Percentiles rank a stretch among this genome's conserved stretches.
Evolutionary conservation across 129 eudicot genomes (phyloP).

Genomic region (Glebionis coronaria): DNA sequence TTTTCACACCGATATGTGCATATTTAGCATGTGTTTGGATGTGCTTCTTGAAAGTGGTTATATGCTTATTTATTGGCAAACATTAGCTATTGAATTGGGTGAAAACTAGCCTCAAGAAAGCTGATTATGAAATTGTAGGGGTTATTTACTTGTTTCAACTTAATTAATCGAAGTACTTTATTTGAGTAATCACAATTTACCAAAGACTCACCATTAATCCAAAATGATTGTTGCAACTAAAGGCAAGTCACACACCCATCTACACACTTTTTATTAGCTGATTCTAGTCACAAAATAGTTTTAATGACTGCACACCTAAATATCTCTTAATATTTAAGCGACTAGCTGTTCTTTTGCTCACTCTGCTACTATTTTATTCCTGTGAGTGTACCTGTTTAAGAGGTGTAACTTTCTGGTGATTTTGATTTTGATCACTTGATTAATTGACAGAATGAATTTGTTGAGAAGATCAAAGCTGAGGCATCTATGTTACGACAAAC

Average conservation of each 20-base stretch:
- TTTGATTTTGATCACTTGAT: conserved; percentile 12
- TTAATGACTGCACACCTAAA: too few relatives aligned
- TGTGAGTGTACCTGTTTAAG: background rate
- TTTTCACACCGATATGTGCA: too few relatives aligned
- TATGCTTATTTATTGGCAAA: too few relatives aligned
- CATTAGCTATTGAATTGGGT: too few relatives aligned
- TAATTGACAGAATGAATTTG: conserved; percentile 42
- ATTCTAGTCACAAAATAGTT: too few relatives aligned
- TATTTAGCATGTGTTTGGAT: too few relatives aligned
- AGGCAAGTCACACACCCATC: background rate
- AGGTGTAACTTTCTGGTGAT: background rate
- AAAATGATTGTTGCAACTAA: background rate
- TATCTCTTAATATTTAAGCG: too few relatives aligned
- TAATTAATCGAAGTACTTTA: too few relatives aligned
- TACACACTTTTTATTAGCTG: background rate
- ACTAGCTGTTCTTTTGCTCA: background rate
- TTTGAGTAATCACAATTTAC: background rate
- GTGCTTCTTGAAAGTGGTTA: too few relatives aligned
- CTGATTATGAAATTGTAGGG: background rate
- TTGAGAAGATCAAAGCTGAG: conserved; percentile 70
- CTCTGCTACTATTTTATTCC: background rate
- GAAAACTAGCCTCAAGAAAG: background rate
- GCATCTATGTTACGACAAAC: conserved; percentile 61
- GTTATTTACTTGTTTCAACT: too few relatives aligned
- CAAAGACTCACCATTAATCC: background rate